Percentiles rank a stretch among this genome's conserved stretches.
Evolutionary conservation across 148 eudicot genomes (phyloP).

Genomic region (Vaccinium macrocarpon): DNA sequence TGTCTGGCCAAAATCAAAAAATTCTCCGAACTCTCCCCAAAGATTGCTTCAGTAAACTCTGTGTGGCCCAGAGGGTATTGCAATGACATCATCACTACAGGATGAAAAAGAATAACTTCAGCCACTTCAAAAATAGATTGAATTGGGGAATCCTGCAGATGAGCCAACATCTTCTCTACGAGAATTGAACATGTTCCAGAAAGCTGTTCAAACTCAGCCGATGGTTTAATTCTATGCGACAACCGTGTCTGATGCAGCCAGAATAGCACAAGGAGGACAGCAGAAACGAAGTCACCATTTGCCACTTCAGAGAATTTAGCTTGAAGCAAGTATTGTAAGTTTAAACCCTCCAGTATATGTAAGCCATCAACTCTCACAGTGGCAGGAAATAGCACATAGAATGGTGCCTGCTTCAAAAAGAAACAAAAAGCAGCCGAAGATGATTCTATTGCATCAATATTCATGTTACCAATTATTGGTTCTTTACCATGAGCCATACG

Average conservation of each 20-base stretch:
- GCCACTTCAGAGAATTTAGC: slow-evolving; percentile 48
- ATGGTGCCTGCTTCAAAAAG: slow-evolving; percentile 65
- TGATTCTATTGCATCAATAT: slow-evolving; percentile 32
- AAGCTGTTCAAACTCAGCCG: slow-evolving; percentile 38
- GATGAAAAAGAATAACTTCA: slow-evolving; percentile 62
- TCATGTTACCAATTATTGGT: slow-evolving; percentile 5
- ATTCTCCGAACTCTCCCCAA: slow-evolving; percentile 32
- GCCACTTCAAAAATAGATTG: slow-evolving; percentile 43
- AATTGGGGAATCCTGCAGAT: slow-evolving; percentile 27
- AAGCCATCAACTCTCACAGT: slow-evolving; percentile 33
- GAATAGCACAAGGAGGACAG: slow-evolving; percentile 63
- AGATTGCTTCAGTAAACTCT: slow-evolving; percentile 38
- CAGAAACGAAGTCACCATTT: slow-evolving; percentile 44
- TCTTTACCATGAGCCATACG: slow-evolving; percentile 17
- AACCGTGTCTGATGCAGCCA: slow-evolving; percentile 56
- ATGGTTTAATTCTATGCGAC: slow-evolving; percentile 41
- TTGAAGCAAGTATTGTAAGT: slow-evolving; percentile 51
- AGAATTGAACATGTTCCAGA: slow-evolving; percentile 50
- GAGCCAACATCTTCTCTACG: slow-evolving; percentile 41
- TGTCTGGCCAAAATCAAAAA: slow-evolving; percentile 37
- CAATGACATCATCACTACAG: slow-evolving; percentile 51
- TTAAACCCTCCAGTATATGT: slow-evolving; percentile 28
- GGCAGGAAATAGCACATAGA: slow-evolving; percentile 61
- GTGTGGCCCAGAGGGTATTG: slow-evolving; percentile 37
- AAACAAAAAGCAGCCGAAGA: slow-evolving; percentile 56